These are phyloP conservation scores for Durotheca rogersii DNA, from an alignment of 495 filamentous ascomycete genomes.

Conservation along the genomic window DNA sequence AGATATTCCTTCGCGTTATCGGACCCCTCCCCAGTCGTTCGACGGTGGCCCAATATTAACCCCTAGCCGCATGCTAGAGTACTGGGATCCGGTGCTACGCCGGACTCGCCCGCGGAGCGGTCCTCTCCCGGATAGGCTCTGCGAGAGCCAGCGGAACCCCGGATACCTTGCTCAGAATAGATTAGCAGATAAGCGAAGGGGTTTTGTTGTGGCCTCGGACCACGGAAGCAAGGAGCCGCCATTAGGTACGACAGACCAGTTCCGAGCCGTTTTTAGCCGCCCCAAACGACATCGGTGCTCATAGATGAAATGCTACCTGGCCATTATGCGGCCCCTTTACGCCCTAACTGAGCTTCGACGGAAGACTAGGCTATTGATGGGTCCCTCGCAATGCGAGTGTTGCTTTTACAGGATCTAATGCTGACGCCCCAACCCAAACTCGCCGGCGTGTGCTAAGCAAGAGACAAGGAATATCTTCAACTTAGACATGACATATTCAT, in stretches of 20 bases:
- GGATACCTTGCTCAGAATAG: conserved; percentile 26
- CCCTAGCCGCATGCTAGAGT: conserved; percentile 35
- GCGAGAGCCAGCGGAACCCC: conserved; percentile 36
- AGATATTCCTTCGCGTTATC: conserved; percentile 37
- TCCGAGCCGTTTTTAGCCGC: conserved; percentile 5
- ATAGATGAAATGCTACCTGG: conserved; percentile 28
- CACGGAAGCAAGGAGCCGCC: conserved; percentile 18
- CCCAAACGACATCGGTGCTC: conserved; percentile 21
- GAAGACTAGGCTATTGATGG: conserved; percentile 39
- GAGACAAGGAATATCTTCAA: conserved; percentile 28
- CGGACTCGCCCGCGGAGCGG: conserved; percentile 32
- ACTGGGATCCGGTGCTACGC: too few species aligned
- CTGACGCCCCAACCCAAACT: conserved; percentile 2
- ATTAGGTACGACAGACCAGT: conserved; percentile 20
- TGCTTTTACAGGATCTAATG: conserved; percentile 18
- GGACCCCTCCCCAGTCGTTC: conserved; percentile 25
- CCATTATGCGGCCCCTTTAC: conserved; percentile 37
- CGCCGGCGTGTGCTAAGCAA: conserved; percentile 17
- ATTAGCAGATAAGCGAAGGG: conserved; percentile 29
- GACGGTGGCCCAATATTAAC: conserved; percentile 19
- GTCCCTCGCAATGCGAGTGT: conserved; percentile 12
- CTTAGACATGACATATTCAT: not conserved
- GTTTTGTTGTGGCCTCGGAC: conserved; percentile 21
- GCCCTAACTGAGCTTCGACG: conserved; percentile 37
- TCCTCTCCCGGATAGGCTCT: conserved; percentile 34